Conservation (phyloP, 495 filamentous ascomycete species). For the Aspergillus sclerotiicarbonarius region DNA sequence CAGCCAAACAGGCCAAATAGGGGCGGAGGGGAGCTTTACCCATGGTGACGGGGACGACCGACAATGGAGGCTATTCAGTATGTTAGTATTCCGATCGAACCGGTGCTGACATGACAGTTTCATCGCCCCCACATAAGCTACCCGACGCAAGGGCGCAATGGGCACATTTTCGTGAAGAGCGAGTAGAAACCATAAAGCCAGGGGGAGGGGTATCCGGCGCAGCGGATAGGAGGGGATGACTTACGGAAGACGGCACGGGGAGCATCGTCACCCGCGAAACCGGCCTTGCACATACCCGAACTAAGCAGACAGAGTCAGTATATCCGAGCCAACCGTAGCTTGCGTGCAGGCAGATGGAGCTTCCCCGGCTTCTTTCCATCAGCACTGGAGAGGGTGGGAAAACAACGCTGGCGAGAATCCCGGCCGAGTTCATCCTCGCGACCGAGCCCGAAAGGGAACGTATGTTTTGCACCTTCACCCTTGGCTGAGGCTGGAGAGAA, state of each 20-base stretch:
- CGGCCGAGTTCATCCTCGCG: slow-evolving; percentile 23
- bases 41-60: slow-evolving; percentile 99
- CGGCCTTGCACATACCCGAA: slow-evolving; percentile 99
- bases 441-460: slow-evolving; percentile 19
- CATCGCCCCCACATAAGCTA: slow-evolving; percentile 11
- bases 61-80: slow-evolving; percentile 83
- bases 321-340: slow-evolving; percentile 12
- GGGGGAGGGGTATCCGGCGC: slow-evolving; percentile 1
- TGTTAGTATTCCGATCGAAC: slow-evolving; percentile 19
- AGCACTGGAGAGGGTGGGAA: background rate
- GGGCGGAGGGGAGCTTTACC: slow-evolving; percentile 59
- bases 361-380: background rate
- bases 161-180: slow-evolving; percentile 14
- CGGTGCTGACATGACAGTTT: slow-evolving; percentile 5
- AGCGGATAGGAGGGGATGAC: slow-evolving; percentile 46
- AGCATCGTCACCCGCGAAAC: slow-evolving; percentile 99
- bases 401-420: slow-evolving; percentile 13
- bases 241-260: slow-evolving; percentile 99
- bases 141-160: slow-evolving; percentile 32
- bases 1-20: background rate
- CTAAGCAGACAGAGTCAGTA: slow-evolving; percentile 47
- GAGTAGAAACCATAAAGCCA: slow-evolving; percentile 7
- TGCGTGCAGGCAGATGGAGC: background rate
- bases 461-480: slow-evolving; percentile 12
- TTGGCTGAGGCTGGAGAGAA: slow-evolving; percentile 5